A percentile compares a stretch with the other conserved stretches of the same genome.
These are phyloP conservation scores for Arthrobotrys megalospora DNA, from an alignment of 2,329 filamentous ascomycete genomes.

Conservation along the genomic window DNA sequence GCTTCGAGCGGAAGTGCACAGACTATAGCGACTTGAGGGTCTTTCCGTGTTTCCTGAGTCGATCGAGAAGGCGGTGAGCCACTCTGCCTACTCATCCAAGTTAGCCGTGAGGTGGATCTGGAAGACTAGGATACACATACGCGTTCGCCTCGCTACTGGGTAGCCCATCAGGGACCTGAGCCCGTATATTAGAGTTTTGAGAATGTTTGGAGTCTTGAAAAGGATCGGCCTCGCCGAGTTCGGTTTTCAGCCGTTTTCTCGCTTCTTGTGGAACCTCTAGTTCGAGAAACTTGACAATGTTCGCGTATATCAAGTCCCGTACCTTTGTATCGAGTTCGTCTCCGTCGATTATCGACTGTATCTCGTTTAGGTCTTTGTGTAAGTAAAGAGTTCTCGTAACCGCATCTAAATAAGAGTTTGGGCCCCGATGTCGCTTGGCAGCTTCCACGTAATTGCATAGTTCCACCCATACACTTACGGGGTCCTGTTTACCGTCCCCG, in stretches of 20 bases:
- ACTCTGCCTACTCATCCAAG: background rate
- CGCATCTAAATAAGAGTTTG: slow-evolving; percentile 1
- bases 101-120: background rate
- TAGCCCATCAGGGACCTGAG: background rate
- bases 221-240: background rate
- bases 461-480: background rate
- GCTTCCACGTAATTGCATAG: slow-evolving; percentile 3
- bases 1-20: slow-evolving; percentile 67
- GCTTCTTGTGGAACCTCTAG: background rate
- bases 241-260: background rate
- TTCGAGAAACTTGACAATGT: slow-evolving; percentile 6
- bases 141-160: background rate
- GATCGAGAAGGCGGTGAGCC: background rate
- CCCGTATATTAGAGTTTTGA: background rate
- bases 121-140: background rate
- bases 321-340: background rate
- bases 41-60: slow-evolving; percentile 18
- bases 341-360: background rate
- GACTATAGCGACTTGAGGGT: slow-evolving; percentile 66
- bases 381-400: background rate
- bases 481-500: background rate
- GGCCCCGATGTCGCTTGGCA: background rate
- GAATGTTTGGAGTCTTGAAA: background rate
- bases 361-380: background rate
- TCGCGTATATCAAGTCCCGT: slow-evolving; percentile 12